Percentiles rank a stretch among this genome's conserved stretches.
Conservation (phyloP, 345 rosid species). For the Mangifera indica region DNA sequence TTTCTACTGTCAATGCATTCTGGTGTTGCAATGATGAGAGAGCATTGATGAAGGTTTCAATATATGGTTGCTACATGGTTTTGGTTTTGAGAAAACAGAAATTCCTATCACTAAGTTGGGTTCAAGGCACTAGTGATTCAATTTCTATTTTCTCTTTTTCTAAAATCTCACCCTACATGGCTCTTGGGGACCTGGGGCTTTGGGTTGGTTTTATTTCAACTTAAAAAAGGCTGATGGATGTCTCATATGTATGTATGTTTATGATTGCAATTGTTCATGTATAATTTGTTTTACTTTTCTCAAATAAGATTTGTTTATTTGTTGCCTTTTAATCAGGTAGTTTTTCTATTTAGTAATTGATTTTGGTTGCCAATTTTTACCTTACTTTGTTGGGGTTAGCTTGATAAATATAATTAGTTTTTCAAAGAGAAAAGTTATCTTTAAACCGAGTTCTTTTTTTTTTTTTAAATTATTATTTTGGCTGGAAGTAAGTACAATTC, state of each 20-base stretch:
- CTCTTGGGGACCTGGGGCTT: background rate
- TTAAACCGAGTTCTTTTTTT: background rate
- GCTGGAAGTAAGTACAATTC: background rate
- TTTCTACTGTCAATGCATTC: background rate
- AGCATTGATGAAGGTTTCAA: background rate
- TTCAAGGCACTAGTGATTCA: background rate
- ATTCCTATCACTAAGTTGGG: constrained; percentile 15
- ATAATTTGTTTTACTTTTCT: background rate
- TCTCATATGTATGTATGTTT: background rate
- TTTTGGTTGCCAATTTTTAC: background rate
- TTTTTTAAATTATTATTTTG: background rate
- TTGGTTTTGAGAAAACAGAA: background rate
- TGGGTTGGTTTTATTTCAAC: background rate
- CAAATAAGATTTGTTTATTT: background rate
- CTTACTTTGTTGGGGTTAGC: background rate
- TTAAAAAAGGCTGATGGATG: background rate
- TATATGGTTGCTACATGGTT: background rate
- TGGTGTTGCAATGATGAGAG: background rate
- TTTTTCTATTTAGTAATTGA: background rate
- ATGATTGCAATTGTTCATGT: background rate
- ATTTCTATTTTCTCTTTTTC: background rate
- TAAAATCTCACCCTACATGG: background rate
- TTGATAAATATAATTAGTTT: background rate
- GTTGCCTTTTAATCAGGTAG: background rate
- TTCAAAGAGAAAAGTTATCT: background rate